Base-by-base conservation (phyloP, 345 rosid genomes). In the Populus tremula region DNA sequence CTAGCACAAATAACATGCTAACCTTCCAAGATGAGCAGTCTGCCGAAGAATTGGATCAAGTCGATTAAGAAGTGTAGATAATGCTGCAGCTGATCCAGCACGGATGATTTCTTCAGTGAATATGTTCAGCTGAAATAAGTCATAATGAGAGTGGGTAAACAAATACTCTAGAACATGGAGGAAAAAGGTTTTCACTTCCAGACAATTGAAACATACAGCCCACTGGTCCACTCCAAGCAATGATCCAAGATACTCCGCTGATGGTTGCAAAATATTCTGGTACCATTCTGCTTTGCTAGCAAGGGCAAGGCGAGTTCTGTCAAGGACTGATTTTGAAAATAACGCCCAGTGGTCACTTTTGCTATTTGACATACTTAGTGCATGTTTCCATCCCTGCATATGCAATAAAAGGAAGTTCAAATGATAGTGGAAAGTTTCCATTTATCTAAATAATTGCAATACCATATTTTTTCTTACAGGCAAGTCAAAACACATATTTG, bases 31-130 rank as follows among this genome's bases (percentile, higher is more conserved):
- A 86, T 94, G 83, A 49, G 99, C 97, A 80, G 91, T 92, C 84
- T 91, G 83, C 78, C 99, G 89, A 85, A 96, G 97, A 85, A 96
- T 89, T 21, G 99, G 99, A 88, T 96, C 97, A 71, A 96, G 94
- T 76, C 94, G 88, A 83, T 96, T 96, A 84, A 93, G 86, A 69
- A 93, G 94, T 50, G 86, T 84, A 54, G 99, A 96, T 74, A 96
- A 76, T 61, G 93, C 85, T 74, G 94, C 98, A 73, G 99, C 99
- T 76, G 99, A 93, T 83, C 99, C 99, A 83, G 97, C 96, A 80
- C 99, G 97, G 72, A 93, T 84, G 63, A 96, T 88, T 88, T 96
- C 98, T 86, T 96, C 99, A 23, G 98, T 96, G 85, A 96, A 96
- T 83, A 96, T 88, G 80, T 85, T 84, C 77, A 93, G 82, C 99